Percentiles rank a stretch among this genome's conserved stretches.
These are phyloP conservation scores for Dissophora ornata DNA, from an alignment of 192 early-diverging fungal genomes.

Conservation along the genomic window DNA sequence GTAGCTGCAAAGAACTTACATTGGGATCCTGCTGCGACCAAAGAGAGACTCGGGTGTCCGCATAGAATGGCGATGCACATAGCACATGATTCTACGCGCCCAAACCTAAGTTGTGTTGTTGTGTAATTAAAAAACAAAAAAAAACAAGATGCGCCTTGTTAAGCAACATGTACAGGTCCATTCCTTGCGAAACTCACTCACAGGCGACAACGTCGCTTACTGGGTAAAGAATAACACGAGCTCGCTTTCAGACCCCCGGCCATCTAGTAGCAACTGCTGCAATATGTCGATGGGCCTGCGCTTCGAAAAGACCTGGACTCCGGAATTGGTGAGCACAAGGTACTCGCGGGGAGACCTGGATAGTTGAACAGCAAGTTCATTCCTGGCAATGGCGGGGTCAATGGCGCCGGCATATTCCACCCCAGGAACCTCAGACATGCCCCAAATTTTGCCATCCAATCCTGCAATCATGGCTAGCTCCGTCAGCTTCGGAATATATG, in stretches of 20 bases:
- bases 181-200: too few species aligned
- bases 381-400: conserved; percentile 53
- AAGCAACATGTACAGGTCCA: too few species aligned
- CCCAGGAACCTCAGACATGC: conserved; percentile 72
- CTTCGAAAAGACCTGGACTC: conserved; percentile 73
- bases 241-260: conserved; percentile 40
- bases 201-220: conserved; percentile 7
- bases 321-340: conserved; percentile 81
- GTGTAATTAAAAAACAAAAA: too few species aligned
- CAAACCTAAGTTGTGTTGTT: conserved; percentile 57
- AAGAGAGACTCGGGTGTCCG: conserved; percentile 30
- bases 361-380: conserved; percentile 76
- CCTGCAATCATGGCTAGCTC: conserved; percentile 62
- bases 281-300: conserved; percentile 85
- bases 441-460: conserved; percentile 87
- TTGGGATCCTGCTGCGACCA: conserved; percentile 25
- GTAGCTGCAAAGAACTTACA: too few species aligned
- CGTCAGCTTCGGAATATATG: conserved; percentile 49
- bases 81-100: conserved; percentile 78
- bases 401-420: conserved; percentile 36
- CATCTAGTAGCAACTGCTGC: conserved; percentile 65
- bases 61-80: conserved; percentile 87
- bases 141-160: too few species aligned
- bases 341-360: conserved; percentile 69
- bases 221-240: conserved; percentile 53